Percentiles rank a stretch among this genome's conserved stretches.
Conservation (phyloP, 148 eudicot species). For the Oxyria digyna region DNA sequence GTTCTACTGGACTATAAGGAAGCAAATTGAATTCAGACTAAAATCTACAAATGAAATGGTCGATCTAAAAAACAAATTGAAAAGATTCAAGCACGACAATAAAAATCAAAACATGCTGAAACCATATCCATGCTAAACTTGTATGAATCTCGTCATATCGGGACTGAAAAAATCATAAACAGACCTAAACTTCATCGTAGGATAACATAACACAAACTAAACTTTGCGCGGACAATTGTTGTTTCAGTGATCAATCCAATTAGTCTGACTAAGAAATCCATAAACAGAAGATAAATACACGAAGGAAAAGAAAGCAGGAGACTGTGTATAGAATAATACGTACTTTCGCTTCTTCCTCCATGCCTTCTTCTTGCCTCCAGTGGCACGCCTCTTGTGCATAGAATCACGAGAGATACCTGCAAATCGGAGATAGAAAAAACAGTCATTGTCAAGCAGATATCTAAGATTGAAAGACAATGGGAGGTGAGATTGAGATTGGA, state of each 20-base stretch:
- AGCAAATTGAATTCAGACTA: too few relatives aligned
- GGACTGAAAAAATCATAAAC: not conserved
- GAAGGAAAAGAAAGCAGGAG: not conserved
- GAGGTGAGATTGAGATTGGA: not conserved
- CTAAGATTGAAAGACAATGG: not conserved
- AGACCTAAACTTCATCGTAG: not conserved
- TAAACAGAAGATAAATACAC: not conserved
- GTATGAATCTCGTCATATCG: not conserved
- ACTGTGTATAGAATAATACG: not conserved
- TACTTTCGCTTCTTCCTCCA: conserved; percentile 76
- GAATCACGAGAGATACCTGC: conserved; percentile 56
- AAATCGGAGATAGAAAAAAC: not conserved
- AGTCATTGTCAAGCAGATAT: not conserved
- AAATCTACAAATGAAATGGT: too few relatives aligned
- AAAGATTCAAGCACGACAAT: too few relatives aligned
- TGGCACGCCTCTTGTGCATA: conserved; percentile 62
- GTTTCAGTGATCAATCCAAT: not conserved
- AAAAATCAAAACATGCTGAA: not conserved
- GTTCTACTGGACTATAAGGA: not conserved
- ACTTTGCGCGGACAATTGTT: not conserved
- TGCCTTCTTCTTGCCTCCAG: conserved; percentile 66
- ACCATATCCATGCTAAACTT: not conserved
- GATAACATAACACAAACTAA: too few relatives aligned
- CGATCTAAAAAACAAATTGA: not conserved
- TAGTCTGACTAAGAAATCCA: not conserved